Evolutionary conservation across 352 stramenopile genomes (phyloP), one percentile per base, ranked within the genome.

Genomic region (Globisporangium nunn): DNA sequence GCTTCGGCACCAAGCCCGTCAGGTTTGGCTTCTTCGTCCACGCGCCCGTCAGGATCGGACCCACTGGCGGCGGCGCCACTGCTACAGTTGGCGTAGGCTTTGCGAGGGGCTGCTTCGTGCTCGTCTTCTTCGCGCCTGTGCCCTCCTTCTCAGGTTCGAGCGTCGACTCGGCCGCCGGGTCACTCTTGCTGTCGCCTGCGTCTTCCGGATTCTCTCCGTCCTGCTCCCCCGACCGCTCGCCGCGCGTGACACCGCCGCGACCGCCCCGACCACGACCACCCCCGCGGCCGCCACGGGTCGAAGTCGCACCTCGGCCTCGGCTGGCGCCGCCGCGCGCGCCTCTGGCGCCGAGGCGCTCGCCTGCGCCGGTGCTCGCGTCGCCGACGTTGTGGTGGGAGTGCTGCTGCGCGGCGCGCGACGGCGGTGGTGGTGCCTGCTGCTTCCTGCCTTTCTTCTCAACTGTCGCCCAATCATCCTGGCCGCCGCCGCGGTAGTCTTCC

Each of bases 361-460:
- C 63, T 39, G 61, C 41, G 8, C 11, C 40, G 18, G 40, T 15
- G 18, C 5, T 17, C 50, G 33, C 17, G 50, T 54, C 70, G 59
- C 28, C 74, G 61, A 29, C 56, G 53, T 6, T 80, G 50, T 67
- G 61, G 14, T 69, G 48, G 30, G 80, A 61, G 72, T 64, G 70
- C 56, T 75, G 71, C 51, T 79, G 40, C 59, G 59, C 7, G 15
- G 15, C 41, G 18, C 41, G 41, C 41, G 41, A 28, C 41, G 59
- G 60, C 28, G 33, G n/a, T 47, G 59, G 52, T 23, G 44, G 30
- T 23, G 23, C 23, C 31, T 55, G 51, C n/a, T 60, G 47, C 69
- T 94, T 94, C 52, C 81, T 86, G 52, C 56, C 68, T 59, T 91
- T 92, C 62, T 94, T 94, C 55, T 75, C 68, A 50, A 94, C 84